Evolutionary conservation across 2,329 filamentous ascomycete genomes (phyloP), one percentile per base, ranked within the genome.

Genomic region (Pseudogymnoascus sp.): DNA sequence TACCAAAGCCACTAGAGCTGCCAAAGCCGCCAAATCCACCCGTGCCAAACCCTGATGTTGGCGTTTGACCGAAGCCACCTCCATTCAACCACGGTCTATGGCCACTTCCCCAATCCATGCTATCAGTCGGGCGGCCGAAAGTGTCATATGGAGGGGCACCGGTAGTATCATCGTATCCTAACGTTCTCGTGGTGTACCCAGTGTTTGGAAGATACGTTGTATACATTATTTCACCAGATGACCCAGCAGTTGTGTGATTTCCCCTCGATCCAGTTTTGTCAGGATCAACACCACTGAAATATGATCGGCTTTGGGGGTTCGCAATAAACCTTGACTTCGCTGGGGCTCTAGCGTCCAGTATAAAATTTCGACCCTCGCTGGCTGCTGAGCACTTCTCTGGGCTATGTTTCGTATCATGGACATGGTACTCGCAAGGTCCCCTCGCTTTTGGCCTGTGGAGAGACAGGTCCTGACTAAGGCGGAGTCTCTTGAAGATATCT

Each of bases 401-500:
- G 2, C 8, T n/a, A 33, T 55, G 8, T 19, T 55, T 55, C 4
- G 49, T 22, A 33, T 55, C 25, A 55, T 55, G 49, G n/a, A 55
- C 49, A 33, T 55, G 49, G 28, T 55, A 55, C 28, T 55, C 49
- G n/a, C 49, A 55, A 33, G 25, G 28, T 11, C 25, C 49, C 9
- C n/a, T 55, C 6, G 5, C 5, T 9, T 19, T 55, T 33, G 49
- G 49, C 49, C 28, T 9, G 49, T 55, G 49, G 28, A n/a, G 49
- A 14, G 49, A 19, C 5, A 55, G 9, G 7, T 22, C 49, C 28
- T 12, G 25, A 33, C n/a, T 33, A 19, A 55, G 49, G 41, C 36
- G 36, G 38, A 61, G 28, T 23, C 39, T 28, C 38, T 61, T 61
- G 16, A 61, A 61, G 23, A 61, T 28, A 14, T 61, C 60, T 49